A percentile compares a stretch with the other conserved stretches of the same genome.
phyloP scores from a whole-genome alignment of 352 stramenopile species.

The Globisporangium nodosum region DNA sequence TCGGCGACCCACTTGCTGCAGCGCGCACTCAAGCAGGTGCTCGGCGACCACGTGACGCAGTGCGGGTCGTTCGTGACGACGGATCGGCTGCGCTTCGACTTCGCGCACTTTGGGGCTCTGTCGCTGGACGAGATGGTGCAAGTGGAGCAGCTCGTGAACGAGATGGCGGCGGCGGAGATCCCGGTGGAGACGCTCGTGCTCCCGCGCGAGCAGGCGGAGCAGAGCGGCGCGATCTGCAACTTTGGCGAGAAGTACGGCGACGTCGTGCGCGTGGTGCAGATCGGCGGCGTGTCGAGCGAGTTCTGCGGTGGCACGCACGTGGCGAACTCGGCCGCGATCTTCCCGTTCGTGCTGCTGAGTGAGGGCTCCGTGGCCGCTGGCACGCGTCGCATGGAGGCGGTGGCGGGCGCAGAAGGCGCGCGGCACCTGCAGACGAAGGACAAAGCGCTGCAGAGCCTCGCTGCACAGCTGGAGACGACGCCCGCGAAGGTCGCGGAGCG shows the following conservation, averaged over 20 bases:
- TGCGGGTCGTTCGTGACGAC: conserved; percentile 55
- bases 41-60: conserved; percentile 73
- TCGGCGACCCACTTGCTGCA: conserved; percentile 79
- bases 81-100: conserved; percentile 76
- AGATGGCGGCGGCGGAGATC: conserved; percentile 34
- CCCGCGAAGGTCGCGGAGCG: conserved; percentile 55
- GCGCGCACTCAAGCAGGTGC: conserved; percentile 49
- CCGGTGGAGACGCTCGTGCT: conserved; percentile 38
- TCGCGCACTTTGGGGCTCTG: conserved; percentile 70
- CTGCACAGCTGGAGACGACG: conserved; percentile 52
- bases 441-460: conserved; percentile 34
- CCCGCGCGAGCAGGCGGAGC: conserved; percentile 40
- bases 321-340: conserved; percentile 33
- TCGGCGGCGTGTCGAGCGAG: conserved; percentile 52
- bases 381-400: conserved; percentile 67
- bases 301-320: conserved; percentile 82
- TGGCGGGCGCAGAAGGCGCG: conserved; percentile 43
- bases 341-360: conserved; percentile 71
- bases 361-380: conserved; percentile 75
- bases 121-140: conserved; percentile 50
- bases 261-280: conserved; percentile 62
- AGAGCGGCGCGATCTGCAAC: conserved; percentile 65
- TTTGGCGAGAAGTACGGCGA: conserved; percentile 86
- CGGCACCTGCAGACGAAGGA: conserved; percentile 61
- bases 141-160: conserved; percentile 57